Conservation (phyloP, 208 protist genomes). For the Giardia duodenalis region DNA sequence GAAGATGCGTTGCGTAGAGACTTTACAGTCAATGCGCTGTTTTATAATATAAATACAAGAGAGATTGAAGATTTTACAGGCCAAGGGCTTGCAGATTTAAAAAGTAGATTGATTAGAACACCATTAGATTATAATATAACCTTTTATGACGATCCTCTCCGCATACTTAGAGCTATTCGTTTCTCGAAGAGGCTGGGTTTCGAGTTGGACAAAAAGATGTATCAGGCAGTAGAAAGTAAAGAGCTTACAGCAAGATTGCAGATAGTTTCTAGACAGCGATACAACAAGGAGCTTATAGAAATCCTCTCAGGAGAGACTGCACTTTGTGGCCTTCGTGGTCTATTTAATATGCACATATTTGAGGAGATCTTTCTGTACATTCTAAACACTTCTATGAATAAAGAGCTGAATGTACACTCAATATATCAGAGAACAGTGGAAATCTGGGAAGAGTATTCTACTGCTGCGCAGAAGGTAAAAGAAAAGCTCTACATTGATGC, state of each 20-base stretch:
- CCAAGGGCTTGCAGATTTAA: conserved; percentile 24
- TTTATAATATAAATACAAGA: conserved; percentile 85
- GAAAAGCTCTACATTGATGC: no score
- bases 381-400: no score
- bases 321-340: neutral
- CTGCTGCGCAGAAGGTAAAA: no score
- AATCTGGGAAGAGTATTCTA: no score
- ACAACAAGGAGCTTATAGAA: neutral
- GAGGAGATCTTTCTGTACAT: neutral
- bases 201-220: neutral
- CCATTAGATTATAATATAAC: conserved; percentile 44
- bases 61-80: conserved; percentile 42
- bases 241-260: neutral
- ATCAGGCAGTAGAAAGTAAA: neutral
- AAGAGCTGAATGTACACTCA: no score
- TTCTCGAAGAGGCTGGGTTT: conserved; percentile 37
- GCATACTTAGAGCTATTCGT: conserved; percentile 47
- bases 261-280: neutral
- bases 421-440: no score
- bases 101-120: conserved; percentile 34
- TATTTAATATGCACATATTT: neutral
- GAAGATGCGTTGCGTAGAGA: conserved; percentile 83
- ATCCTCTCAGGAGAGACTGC: neutral
- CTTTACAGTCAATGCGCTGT: conserved; percentile 93
- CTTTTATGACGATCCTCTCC: conserved; percentile 51